A percentile compares a stretch with the other conserved stretches of the same genome.
Evolutionary conservation across 768 basidiomycete genomes (phyloP).

Genomic region (Lactarius evosmus): DNA sequence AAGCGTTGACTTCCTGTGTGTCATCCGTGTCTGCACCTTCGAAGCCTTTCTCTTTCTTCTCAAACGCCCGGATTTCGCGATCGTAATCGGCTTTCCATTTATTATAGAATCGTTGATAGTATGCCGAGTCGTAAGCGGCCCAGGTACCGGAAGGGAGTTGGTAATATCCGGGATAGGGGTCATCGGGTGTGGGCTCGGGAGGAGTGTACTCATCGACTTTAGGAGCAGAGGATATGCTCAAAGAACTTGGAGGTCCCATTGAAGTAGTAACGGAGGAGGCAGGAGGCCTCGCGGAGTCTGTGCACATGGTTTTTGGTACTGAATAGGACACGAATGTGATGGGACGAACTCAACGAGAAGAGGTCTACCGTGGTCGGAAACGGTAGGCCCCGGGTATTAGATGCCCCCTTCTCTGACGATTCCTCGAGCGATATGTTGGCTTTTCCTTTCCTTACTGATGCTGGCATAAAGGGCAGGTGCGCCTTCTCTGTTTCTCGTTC

Average conservation of each 20-base stretch:
- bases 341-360: constrained; percentile 58
- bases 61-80: constrained; percentile 65
- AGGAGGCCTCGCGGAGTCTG: constrained; percentile 24
- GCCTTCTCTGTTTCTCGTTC: constrained; percentile 9
- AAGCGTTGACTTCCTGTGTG: constrained; percentile 60
- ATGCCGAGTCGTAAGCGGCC: constrained; percentile 67
- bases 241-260: constrained; percentile 19
- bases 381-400: constrained; percentile 18
- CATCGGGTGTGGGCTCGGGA: constrained; percentile 69
- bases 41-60: constrained; percentile 66
- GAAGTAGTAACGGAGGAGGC: constrained; percentile 26
- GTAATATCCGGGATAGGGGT: constrained; percentile 86
- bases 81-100: constrained; percentile 76
- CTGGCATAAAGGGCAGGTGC: constrained; percentile 51
- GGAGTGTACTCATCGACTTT: constrained; percentile 61
- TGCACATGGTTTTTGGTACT: constrained; percentile 7
- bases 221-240: constrained; percentile 62
- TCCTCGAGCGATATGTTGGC: constrained; percentile 44
- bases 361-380: constrained; percentile 51
- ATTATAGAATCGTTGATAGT: constrained; percentile 63
- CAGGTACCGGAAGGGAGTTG: constrained; percentile 77
- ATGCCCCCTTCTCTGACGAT: constrained; percentile 19
- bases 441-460: constrained; percentile 56
- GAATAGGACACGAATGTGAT: background rate
- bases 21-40: constrained; percentile 59